A percentile compares a stretch with the other conserved stretches of the same genome.
Conservation (phyloP, 257 asterid genomes). For the Penstemon barbatus region DNA sequence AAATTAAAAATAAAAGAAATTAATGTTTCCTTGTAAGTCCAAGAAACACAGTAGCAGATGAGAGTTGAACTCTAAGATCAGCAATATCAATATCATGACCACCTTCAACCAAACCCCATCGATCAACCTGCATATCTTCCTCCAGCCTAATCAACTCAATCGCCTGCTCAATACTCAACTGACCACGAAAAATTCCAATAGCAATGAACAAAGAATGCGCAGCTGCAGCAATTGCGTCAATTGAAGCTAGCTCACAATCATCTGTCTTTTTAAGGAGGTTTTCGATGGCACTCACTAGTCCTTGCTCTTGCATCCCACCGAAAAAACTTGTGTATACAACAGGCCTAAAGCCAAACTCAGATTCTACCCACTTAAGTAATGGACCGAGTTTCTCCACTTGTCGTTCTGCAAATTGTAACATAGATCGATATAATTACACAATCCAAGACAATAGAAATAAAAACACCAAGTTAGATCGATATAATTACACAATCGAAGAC, state of each 20-base stretch:
- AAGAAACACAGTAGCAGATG: conserved; percentile 86
- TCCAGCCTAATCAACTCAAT: conserved; percentile 86
- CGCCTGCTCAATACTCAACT: conserved; percentile 71
- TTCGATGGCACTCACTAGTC: conserved; percentile 62
- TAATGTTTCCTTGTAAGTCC: conserved; percentile 66
- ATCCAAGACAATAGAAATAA: neutral
- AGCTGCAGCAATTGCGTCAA: conserved; percentile 88
- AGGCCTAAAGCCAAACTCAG: conserved; percentile 80
- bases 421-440: neutral
- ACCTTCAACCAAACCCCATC: conserved; percentile 97
- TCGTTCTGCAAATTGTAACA: conserved; percentile 48
- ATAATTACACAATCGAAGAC: neutral
- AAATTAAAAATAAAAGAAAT: conserved; percentile 20
- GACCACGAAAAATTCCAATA: conserved; percentile 61
- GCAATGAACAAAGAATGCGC: conserved; percentile 87
- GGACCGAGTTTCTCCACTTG: conserved; percentile 89
- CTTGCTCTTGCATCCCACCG: conserved; percentile 84
- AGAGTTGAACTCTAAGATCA: conserved; percentile 81
- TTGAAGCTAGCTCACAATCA: conserved; percentile 73
- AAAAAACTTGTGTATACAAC: conserved; percentile 66
- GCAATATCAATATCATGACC: conserved; percentile 98
- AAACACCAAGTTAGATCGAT: neutral
- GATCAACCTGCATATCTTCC: conserved; percentile 90
- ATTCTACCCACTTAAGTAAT: conserved; percentile 75
- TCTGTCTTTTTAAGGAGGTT: conserved; percentile 58